Base-by-base conservation (phyloP, 805 yeast species). In the Metschnikowia vanudenii region DNA sequence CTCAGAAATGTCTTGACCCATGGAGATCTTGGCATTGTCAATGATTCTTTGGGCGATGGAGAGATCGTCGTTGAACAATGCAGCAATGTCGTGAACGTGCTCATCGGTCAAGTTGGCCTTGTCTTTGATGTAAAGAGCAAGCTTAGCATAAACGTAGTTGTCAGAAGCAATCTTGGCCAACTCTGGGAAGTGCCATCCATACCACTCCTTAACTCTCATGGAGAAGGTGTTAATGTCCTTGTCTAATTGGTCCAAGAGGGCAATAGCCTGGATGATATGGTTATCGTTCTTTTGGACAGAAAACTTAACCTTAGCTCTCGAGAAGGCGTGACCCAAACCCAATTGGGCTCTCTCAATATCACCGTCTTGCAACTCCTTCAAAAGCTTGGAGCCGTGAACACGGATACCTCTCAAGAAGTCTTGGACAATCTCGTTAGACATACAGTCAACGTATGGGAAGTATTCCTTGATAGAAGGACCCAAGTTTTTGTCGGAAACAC, bases 121-220 rank as follows among this genome's bases (percentile, higher is more conserved):
- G 75, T 94, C 96, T 72, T 82, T 81, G 67, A 94, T 88, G 72
- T 79, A 78, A 53, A 89, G 73, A 51, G 89, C 88, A 53, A 92
- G 79, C 67, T 79, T 82, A 58, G 97, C 96, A 69, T 79, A 91
- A 53, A 78, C 74, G 75, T 86, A 87, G 78, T 89, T 90, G 71
- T 91, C 97, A 57, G 88, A 82, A 44, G 88, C 95, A 61, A 91
- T 80, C 73, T 86, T 88, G 60, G 95, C 94, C 73, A 90, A 81
- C 75, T 90, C 97, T 49, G 97, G 97, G 84, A 94, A 90, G 69
- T 90, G 97, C 97, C 97, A 90, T 61, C 96, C 96, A 74, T 90
- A 90, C 97, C 97, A 90, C 74, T 90, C 97, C 76, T 90, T 88
- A 57, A 87, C 94, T 73, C 97, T 84, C 97, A 90, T 90, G 49